Percentiles rank a stretch among this genome's conserved stretches.
These are phyloP conservation scores for Cryphonectria japonica DNA, from an alignment of 2,329 filamentous ascomycete genomes.

Conservation along the genomic window DNA sequence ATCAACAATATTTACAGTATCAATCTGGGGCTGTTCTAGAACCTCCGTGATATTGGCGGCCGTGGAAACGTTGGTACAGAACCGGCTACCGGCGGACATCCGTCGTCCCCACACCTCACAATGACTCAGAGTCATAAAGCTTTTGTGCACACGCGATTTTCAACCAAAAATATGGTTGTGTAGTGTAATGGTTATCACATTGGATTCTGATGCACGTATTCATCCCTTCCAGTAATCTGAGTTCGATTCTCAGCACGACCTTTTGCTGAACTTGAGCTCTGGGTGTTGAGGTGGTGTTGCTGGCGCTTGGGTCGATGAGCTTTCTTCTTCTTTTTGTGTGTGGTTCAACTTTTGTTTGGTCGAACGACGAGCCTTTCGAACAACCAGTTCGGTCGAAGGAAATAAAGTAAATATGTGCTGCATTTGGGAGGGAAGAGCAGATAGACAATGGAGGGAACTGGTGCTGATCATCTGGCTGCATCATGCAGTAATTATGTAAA, in stretches of 20 bases:
- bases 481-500: too few relatives aligned
- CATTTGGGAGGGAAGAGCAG: neutral
- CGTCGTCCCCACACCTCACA: neutral
- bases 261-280: neutral
- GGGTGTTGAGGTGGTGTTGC: neutral
- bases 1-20: neutral
- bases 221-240: slow-evolving; percentile 18
- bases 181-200: slow-evolving; percentile 30
- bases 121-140: slow-evolving; percentile 3
- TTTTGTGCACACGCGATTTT: neutral
- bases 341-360: too few relatives aligned
- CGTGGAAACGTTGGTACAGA: neutral
- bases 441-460: neutral
- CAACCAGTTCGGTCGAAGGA: neutral
- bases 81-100: neutral
- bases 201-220: slow-evolving; percentile 23
- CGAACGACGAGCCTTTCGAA: neutral
- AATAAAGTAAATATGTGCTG: neutral
- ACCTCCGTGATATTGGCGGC: neutral
- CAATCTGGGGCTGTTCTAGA: neutral
- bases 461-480: neutral
- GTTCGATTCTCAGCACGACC: slow-evolving; percentile 24
- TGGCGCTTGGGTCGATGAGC: neutral
- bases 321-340: slow-evolving; percentile 36
- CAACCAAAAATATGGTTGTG: neutral